phyloP scores from a whole-genome alignment of 225 moss, liverwort and hornwort species.

The Neckera pumila region DNA sequence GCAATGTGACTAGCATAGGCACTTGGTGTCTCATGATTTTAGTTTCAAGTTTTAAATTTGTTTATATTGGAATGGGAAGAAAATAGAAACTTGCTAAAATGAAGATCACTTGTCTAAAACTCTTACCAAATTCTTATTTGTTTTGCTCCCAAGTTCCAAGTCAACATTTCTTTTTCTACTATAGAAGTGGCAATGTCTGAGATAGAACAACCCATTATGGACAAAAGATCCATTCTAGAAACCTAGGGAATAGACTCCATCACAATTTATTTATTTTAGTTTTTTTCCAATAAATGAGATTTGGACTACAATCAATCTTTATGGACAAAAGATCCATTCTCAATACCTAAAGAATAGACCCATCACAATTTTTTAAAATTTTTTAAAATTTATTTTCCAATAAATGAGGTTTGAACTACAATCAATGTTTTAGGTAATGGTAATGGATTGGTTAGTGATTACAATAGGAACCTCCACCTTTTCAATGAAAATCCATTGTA shows the following conservation, averaged over 20 bases:
- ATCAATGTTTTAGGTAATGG: not conserved
- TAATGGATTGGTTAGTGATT: not conserved
- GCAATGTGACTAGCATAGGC: not conserved
- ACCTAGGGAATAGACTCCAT: no score
- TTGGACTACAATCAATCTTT: no score
- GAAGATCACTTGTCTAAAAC: not conserved
- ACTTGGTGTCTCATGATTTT: not conserved
- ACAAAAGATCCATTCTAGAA: not conserved
- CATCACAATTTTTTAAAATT: no score
- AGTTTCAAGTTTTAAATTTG: accelerated
- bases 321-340: no score
- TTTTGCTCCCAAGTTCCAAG: not conserved
- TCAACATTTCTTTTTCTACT: no score
- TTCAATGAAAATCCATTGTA: not conserved
- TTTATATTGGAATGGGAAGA: not conserved
- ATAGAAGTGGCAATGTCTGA: no score
- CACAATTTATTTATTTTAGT: no score
- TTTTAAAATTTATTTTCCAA: no score
- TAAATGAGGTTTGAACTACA: not conserved
- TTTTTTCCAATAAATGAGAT: no score
- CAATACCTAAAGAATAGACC: no score
- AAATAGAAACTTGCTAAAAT: not conserved
- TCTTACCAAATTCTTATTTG: not conserved
- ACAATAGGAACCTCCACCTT: not conserved
- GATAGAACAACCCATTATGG: no score